Evolutionary conservation across 1,139 yeast species (phyloP), one percentile per base, ranked within the genome.

Genomic region (Saccharomyces hybrid): DNA sequence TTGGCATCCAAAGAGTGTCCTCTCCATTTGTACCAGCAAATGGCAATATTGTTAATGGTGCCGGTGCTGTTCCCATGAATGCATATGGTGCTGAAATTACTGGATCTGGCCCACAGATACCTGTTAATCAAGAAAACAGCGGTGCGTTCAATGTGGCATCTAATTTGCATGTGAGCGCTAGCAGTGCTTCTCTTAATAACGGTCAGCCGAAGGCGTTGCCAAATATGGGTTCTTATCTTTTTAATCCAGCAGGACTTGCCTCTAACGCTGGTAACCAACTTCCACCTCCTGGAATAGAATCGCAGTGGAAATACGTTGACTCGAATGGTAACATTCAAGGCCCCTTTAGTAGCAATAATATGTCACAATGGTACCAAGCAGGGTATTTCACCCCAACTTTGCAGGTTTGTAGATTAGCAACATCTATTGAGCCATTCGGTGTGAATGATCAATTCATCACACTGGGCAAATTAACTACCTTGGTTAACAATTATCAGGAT

Each of bases 301-400:
- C 72, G 2, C 68, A 63, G 29, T 70, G 73, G 73, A 64, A 64
- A 46, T 70, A 70, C 53, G 48, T 67, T 11, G 73, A 70, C 56
- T 57, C 63, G 8, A 58, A 61, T 34, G 66, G 65, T 19, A 59
- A 60, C n/a, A 51, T 66, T 7, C 72, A 69, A 55, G 73, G 73
- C 3, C 73, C 73, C 2, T 69, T 68, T 52, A 57, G 59, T 13
- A 60, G 71, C 3, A 49, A 52, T 8, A 55, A 61, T 23, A 70
- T 70, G 73, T 60, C 66, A 23, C 58, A 55, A 14, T 70, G 73
- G 73, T 62, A 61, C 38, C 57, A 58, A n/a, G 55, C 58, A 28
- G 69, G 69, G 2, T 70, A 64, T 56, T 66, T 70, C 50, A 68
- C 62, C 48, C 62, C 62, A 4, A 54, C 62, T 34, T 55, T 70